Base-by-base conservation (phyloP, 768 basidiomycete species). In the Clavaria fumosa region DNA sequence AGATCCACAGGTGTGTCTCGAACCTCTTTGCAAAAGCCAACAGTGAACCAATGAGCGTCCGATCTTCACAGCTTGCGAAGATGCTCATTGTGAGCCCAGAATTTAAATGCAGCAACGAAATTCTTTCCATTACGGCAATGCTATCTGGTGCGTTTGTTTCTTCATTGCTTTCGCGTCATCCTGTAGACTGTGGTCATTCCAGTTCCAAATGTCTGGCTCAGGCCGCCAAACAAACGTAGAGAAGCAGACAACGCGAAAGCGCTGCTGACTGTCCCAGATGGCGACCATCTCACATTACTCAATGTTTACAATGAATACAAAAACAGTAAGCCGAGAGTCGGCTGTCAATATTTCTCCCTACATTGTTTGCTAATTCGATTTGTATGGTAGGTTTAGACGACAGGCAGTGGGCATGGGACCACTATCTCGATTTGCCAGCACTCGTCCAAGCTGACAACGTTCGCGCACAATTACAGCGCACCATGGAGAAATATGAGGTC, bases 1-100 rank as follows among this genome's bases (percentile, higher is more conserved):
- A n/a, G 95, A 97, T 55, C 95, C 93, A 27, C 91, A 91, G 66
- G 84, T 82, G 46, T n/a, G n/a, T n/a, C n/a, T n/a, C n/a, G n/a
- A 26, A 66, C 42, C n/a, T 23, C 28, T 26, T 23, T 23, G 9
- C 7, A 17, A 23, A 18, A 33, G n/a, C 34, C 17, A 22, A 34
- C 31, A 15, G 31, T 5, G 31, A 33, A 7, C 10, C 17, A 7
- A 34, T 18, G 10, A 17, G 9, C 12, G 19, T 7, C 18, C 7
- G 5, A 35, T 23, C 34, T 21, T 38, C 34, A 19, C 40, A 86
- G 77, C 67, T 96, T 48, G 75, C 95, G 18, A 95, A 95, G 57
- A 79, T 93, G 74, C 70, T 97, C 35, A 88, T 96, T 43, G 70
- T 78, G 46, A 91, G 86, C 53, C 85, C 93, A 2, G 89, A 96